Evolutionary conservation across 2,329 filamentous ascomycete species (phyloP), one percentile per base, ranked within the genome.

Genomic region (Rhexocercosporidium sp.): DNA sequence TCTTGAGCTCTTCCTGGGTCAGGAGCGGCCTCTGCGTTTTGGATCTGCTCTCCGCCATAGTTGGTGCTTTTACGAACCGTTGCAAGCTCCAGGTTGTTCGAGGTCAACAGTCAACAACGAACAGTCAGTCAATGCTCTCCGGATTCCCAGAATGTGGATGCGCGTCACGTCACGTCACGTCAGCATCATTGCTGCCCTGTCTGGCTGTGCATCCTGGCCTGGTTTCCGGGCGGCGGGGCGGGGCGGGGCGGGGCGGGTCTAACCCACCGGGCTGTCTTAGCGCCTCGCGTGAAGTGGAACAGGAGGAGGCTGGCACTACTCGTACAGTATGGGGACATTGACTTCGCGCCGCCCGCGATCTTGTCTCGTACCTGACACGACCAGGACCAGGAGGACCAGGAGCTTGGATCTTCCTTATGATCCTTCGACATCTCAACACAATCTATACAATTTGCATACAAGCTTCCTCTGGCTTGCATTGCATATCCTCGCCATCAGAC

Each of bases 1-100:
- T 78, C 72, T 84, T 86, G 37, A 88, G 77, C 61, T 83, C 80
- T 69, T 82, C 83, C 22, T 74, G 64, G 34, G 70, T 71, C 29
- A 72, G 27, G 37, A 75, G 29, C 31, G 74, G 72, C 54, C 64
- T 73, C 46, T 75, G 72, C 22, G 70, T 56, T 46, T 62, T 59
- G 41, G 53, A 29, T 62, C 44, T 66, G 59, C 25, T 49, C 46
- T 69, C 44, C 27, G 64, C 59, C 69, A 70, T 70, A 49, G 44
- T 65, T 64, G 54, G 54, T n/a, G 25, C 46, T 70, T 44, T 61
- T 66, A 65, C 59, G 25, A 63, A 44, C 51, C 16, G 37, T 5
- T 62, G 46, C 18, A 25, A 61, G 37, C n/a, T 31, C 47, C 37
- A 20, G 57, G 39, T n/a, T 53, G 54, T 51, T 41, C 53, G 51